These are phyloP conservation scores for Dimocarpus longan DNA, from an alignment of 345 rosid species.

Conservation along the genomic window DNA sequence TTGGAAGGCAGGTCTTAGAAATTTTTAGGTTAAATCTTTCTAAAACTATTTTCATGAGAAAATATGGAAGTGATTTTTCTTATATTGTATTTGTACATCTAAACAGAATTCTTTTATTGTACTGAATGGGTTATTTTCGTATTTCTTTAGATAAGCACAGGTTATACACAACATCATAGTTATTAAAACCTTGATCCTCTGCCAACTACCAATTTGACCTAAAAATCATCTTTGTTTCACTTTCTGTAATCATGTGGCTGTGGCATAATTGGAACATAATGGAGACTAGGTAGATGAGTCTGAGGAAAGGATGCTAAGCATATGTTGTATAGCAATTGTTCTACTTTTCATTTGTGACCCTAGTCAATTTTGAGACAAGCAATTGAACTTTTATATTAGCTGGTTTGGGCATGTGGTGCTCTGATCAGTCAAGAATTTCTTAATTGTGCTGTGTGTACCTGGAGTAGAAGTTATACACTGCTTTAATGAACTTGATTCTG, in stretches of 20 bases:
- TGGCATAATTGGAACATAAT: background rate
- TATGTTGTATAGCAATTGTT: background rate
- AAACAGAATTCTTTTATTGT: background rate
- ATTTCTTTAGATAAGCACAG: background rate
- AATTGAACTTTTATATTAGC: background rate
- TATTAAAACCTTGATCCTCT: background rate
- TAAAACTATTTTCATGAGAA: background rate
- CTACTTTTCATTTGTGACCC: background rate
- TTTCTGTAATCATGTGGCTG: background rate
- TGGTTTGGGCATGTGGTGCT: background rate
- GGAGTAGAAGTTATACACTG: background rate
- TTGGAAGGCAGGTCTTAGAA: slow-evolving; percentile 7
- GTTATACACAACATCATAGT: background rate
- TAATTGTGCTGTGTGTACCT: background rate
- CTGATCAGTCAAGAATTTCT: slow-evolving; percentile 1
- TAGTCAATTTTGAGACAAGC: background rate
- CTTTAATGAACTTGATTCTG: background rate
- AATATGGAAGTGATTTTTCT: background rate
- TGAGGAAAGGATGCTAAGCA: background rate
- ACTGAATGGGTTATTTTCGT: background rate
- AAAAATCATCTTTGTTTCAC: background rate
- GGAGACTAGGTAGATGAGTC: background rate
- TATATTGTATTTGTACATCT: background rate
- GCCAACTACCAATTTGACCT: background rate
- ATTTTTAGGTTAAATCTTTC: slow-evolving; percentile 2